Base-by-base conservation (phyloP, 2,329 filamentous ascomycete genomes). In the Sclerotinia trifoliorum region DNA sequence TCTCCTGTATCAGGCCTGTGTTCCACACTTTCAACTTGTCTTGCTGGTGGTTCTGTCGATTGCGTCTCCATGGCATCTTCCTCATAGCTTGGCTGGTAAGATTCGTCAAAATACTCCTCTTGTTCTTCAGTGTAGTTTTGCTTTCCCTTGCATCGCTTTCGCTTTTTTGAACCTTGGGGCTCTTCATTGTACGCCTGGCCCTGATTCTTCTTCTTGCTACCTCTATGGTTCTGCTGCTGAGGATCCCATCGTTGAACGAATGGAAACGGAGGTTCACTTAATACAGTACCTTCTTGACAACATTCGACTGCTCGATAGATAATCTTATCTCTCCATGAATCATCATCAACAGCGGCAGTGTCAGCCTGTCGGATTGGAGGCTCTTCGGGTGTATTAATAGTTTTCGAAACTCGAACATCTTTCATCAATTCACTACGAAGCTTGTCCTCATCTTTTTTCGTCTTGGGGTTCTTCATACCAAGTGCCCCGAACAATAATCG, bases 221-320 rank as follows among this genome's bases (percentile, higher is more conserved):
- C 79, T 39, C 79, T 77, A 60, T 80, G 80, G 51, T 77, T 78
- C 77, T 86, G 84, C 74, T 94, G 91, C 70, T 93, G 89, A 4
- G 86, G 85, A 78, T 96, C 92, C 94, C 94, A 97, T 58, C 91
- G 86, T 78, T 97, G 93, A 21, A 91, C 83, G 78, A 97, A 97
- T 0, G 94, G 94, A 75, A 96, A 97, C 0, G 94, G 92, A 0
- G 94, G 94, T 46, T 91, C 85, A 65, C 86, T 90, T 57, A 96
- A 82, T 44, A 85, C 80, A 51, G 92, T 80, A 6, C 83, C 85
- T 42, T 91, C 85, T n/a, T 91, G 84, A 70, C 88, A 87, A 78
- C 94, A 97, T 78, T 98, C 94, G 0, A 96, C 91, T 29, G 92
- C 94, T 32, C 86, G 85, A 70, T 96, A 87, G 15, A 82, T 84